A percentile compares a stretch with the other conserved stretches of the same genome.
Evolutionary conservation across 306 rosid genomes (phyloP).

Genomic region (Ceratonia siliqua): DNA sequence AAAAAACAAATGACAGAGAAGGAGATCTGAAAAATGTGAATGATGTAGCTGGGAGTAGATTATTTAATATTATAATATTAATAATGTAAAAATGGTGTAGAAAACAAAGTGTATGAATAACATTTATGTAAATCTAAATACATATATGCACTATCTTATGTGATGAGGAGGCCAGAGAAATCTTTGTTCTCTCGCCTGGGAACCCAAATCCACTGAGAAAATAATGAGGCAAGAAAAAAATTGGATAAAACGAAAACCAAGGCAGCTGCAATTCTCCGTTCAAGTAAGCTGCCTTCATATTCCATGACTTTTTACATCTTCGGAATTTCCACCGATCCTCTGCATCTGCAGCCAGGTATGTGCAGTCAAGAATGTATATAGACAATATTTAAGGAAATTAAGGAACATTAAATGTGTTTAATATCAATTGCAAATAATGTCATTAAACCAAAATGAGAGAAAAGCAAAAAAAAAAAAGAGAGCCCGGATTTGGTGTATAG

Average conservation of each 20-base stretch:
- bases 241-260: slow-evolving; percentile 31
- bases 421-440: neutral
- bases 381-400: neutral
- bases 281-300: slow-evolving; percentile 45
- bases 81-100: too few species aligned
- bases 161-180: slow-evolving; percentile 37
- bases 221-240: slow-evolving; percentile 11
- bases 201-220: slow-evolving; percentile 43
- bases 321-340: slow-evolving; percentile 34
- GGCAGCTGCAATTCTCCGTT: slow-evolving; percentile 41
- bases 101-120: too few species aligned
- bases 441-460: neutral
- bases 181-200: slow-evolving; percentile 31
- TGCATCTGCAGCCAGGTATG: slow-evolving; percentile 48
- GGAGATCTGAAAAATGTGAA: too few species aligned
- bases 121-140: slow-evolving; percentile 53
- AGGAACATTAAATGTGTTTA: slow-evolving; percentile 4
- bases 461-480: too few species aligned
- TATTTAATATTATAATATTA: too few species aligned
- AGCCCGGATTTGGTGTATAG: too few species aligned
- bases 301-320: slow-evolving; percentile 46
- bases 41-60: too few species aligned
- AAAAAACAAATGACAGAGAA: too few species aligned
- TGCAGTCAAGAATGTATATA: neutral
- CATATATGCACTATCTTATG: slow-evolving; percentile 57